phyloP scores from a whole-genome alignment of 805 yeast species.

The Ogataea sp. region DNA sequence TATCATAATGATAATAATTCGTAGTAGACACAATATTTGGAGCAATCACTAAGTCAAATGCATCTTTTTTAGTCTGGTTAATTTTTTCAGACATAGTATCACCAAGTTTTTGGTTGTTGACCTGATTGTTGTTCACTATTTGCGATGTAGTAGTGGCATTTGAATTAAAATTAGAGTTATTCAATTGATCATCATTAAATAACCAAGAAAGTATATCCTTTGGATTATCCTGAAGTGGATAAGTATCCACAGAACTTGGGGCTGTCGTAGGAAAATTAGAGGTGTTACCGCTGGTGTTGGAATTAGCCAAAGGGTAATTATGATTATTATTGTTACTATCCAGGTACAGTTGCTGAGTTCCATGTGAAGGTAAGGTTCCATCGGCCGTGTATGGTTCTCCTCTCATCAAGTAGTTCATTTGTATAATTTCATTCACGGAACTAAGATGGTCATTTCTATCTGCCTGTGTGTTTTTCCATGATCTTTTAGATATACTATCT shows the following conservation, averaged over 20 bases:
- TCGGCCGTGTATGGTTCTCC: background rate
- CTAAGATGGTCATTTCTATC: conserved; percentile 6
- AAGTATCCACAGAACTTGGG: background rate
- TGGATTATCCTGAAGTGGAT: background rate
- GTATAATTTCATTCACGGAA: conserved; percentile 17
- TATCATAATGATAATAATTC: background rate
- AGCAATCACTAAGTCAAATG: background rate
- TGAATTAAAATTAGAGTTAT: background rate
- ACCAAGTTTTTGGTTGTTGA: background rate
- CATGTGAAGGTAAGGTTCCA: too few relatives aligned
- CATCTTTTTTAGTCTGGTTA: background rate
- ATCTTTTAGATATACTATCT: background rate
- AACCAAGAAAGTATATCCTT: background rate
- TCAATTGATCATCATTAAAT: background rate
- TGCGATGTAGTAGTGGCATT: background rate
- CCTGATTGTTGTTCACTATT: background rate
- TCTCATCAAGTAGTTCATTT: conserved; percentile 5
- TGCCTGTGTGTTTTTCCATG: background rate
- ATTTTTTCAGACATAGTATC: background rate
- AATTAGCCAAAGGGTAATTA: too few relatives aligned
- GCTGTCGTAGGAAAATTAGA: too few relatives aligned
- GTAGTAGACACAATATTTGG: background rate
- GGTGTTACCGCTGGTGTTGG: background rate
- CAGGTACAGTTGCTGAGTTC: too few relatives aligned
- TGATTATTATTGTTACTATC: background rate